Conservation (phyloP, 2,329 filamentous ascomycete genomes). For the Colletotrichum filicis region DNA sequence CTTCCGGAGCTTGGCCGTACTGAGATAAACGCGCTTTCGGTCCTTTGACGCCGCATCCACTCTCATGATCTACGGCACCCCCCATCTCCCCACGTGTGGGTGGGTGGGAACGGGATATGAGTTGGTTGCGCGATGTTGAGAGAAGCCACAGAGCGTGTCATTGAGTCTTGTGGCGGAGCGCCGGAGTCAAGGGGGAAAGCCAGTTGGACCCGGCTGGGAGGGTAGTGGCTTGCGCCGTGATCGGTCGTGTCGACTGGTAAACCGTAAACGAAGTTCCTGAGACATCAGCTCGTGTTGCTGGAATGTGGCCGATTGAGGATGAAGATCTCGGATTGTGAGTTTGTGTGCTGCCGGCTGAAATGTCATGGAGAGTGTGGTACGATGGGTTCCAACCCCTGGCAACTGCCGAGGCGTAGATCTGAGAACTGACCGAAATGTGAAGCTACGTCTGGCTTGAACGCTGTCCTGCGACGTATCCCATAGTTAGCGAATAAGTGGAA, state of each 20-base stretch:
- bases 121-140: not conserved
- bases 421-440: not conserved
- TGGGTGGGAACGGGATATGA: not conserved
- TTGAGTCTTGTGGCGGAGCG: not conserved
- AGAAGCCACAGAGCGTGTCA: not conserved
- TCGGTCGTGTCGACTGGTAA: not conserved
- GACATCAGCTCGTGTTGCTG: not conserved
- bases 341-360: not conserved
- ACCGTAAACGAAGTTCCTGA: not conserved
- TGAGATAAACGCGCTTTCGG: not conserved
- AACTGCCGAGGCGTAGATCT: not conserved
- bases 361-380: not conserved
- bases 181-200: not conserved
- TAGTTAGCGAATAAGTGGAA: not conserved
- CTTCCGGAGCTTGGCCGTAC: not conserved
- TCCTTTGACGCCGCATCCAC: not conserved
- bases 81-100: not conserved
- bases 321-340: not conserved
- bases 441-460: not conserved
- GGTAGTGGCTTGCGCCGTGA: not conserved
- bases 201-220: not conserved
- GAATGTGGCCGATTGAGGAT: not conserved
- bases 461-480: not conserved
- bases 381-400: too few relatives aligned
- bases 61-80: not conserved